phyloP scores from a whole-genome alignment of 345 rosid species.

The Eucalyptus viminalis region DNA sequence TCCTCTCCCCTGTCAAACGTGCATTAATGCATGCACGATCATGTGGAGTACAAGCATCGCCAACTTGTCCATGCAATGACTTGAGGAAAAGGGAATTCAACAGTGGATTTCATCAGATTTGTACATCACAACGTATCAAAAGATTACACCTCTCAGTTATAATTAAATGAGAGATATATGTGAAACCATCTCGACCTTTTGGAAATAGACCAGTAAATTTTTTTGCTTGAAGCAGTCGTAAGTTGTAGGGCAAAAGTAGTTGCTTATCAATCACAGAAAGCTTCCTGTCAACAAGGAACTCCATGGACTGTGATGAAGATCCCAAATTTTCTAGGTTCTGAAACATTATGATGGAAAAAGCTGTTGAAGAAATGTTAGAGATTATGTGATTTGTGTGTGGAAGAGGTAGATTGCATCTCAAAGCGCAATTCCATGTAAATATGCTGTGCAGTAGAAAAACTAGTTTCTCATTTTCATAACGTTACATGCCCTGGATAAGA shows the following conservation, averaged over 20 bases:
- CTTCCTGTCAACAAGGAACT: not conserved
- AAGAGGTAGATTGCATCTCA: not conserved
- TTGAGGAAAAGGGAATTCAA: not conserved
- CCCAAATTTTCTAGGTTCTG: not conserved
- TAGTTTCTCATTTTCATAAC: not conserved
- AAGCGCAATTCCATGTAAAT: not conserved
- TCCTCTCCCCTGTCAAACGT: not conserved
- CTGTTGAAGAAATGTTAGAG: not conserved
- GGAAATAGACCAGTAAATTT: not conserved
- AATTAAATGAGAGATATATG: not conserved
- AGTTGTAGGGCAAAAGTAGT: not conserved
- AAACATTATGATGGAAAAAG: not conserved
- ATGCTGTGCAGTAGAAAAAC: not conserved
- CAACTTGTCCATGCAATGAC: not conserved
- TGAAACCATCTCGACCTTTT: not conserved
- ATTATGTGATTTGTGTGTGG: not conserved
- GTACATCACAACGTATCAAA: not conserved
- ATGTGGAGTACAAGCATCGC: not conserved
- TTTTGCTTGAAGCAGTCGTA: not conserved
- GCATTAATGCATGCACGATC: not conserved
- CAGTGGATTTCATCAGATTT: not conserved
- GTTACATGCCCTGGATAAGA: slow-evolving; percentile 7
- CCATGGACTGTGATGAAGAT: not conserved
- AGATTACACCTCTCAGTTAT: not conserved
- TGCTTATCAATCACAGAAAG: not conserved